Evolutionary conservation across 2,329 filamentous ascomycete species (phyloP), one percentile per base, ranked within the genome.

Genomic region (Fusarium drepaniforme): DNA sequence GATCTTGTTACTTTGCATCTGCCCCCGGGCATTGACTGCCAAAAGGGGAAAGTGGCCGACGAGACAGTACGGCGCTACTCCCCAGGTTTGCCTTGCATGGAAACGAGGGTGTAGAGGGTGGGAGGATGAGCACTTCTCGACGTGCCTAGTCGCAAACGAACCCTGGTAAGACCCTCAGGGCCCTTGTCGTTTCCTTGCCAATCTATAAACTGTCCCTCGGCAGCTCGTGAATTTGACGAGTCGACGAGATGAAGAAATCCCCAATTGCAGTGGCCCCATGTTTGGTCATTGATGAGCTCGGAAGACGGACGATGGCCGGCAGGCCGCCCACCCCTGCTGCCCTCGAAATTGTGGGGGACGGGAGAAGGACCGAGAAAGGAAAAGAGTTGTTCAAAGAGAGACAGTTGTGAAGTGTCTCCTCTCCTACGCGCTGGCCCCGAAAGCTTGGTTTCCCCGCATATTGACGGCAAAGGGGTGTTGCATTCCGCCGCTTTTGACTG

Each of bases 31-130:
- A 66, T 73, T 67, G 69, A 53, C 64, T 79, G 62, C 78, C 77
- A 44, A 57, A 79, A 76, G 33, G 66, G 78, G 78, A 72, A 79
- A 78, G 66, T 76, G 63, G 25, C 78, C 76, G 78, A 72, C 51
- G 56, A 71, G 49, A 68, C 64, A 63, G 67, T 30, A 70, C 74
- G 66, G 67, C 69, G 74, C 74, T 72, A 76, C 75, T 70, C 77
- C 77, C 78, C 77, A 79, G 78, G 66, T 79, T 79, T 79, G 76
- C 78, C 77, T 75, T 78, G 76, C 78, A 71, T 71, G 68, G 67
- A 66, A 62, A 53, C 60, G 37, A 30, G 64, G 37, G 62, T 56
- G 51, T 56, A 15, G 51, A 56, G 51, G 51, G 68, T 64, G 68
- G 68, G 68, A 62, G 73, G 63, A 60, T 23, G 51, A 71, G 60